These are phyloP conservation scores for Termitomyces eurrhizus DNA, from an alignment of 768 basidiomycete genomes.

Conservation along the genomic window DNA sequence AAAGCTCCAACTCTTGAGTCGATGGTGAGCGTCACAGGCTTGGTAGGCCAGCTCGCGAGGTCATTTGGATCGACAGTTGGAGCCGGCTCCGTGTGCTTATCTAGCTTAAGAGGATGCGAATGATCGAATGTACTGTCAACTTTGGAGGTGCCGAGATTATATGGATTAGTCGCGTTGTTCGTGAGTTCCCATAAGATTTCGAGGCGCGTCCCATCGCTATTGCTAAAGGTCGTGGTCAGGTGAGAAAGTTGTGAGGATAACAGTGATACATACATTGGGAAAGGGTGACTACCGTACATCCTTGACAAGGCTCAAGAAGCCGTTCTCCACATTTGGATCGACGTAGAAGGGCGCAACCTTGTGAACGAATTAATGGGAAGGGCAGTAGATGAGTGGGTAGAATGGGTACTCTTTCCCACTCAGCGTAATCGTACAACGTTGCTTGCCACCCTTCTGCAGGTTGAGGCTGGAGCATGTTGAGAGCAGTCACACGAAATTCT, in stretches of 20 bases:
- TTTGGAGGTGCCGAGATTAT: background rate
- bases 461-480: background rate
- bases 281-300: background rate
- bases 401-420: background rate
- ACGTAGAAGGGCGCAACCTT: background rate
- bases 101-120: background rate
- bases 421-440: background rate
- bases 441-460: background rate
- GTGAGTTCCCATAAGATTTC: slow-evolving; percentile 1
- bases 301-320: background rate
- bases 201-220: background rate
- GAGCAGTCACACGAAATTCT: background rate
- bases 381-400: background rate
- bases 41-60: background rate
- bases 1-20: background rate
- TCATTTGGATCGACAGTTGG: background rate
- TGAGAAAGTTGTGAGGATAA: background rate
- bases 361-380: background rate
- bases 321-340: slow-evolving; percentile 1
- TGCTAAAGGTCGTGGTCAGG: background rate
- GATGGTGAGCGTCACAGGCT: background rate
- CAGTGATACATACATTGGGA: background rate
- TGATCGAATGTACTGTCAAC: background rate
- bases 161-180: background rate
- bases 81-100: background rate